Conservation (phyloP, 1,139 yeast genomes). For the Yamadazyma jaroonii region DNA sequence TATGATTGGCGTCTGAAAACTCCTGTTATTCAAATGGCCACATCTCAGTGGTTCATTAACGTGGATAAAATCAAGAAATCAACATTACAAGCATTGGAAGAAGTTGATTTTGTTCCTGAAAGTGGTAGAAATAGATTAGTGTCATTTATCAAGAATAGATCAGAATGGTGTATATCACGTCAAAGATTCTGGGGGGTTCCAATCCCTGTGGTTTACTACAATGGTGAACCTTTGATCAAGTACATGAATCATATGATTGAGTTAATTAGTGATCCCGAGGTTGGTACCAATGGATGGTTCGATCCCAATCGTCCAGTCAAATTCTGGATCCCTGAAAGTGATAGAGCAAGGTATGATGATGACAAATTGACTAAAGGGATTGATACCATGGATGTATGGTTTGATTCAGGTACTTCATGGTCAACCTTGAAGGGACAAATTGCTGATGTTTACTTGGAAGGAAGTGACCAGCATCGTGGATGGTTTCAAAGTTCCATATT, state of each 20-base stretch:
- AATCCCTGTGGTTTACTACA: conserved; percentile 76
- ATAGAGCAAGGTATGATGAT: conserved; percentile 16
- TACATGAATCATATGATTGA: conserved; percentile 53
- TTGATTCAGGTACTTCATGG: conserved; percentile 97
- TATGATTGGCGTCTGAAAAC: conserved; percentile 96
- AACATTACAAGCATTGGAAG: conserved; percentile 58
- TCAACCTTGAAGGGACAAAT: conserved; percentile 48
- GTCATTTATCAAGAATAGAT: conserved; percentile 73
- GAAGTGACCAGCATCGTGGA: conserved; percentile 96
- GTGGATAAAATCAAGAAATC: conserved; percentile 66
- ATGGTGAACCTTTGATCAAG: conserved; percentile 55
- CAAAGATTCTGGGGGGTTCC: conserved; percentile 99
- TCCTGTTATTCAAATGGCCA: conserved; percentile 92
- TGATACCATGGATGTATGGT: conserved; percentile 99
- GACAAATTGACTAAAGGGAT: conserved; percentile 61
- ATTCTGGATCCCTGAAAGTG: conserved; percentile 66
- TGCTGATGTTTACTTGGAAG: conserved; percentile 86
- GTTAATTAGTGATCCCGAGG: conserved; percentile 41
- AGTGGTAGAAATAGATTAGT: conserved; percentile 67
- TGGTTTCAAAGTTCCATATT: conserved; percentile 96
- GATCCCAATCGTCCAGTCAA: conserved; percentile 31
- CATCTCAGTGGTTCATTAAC: conserved; percentile 97
- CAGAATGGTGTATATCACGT: conserved; percentile 97
- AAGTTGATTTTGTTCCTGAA: conserved; percentile 70
- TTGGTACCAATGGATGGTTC: conserved; percentile 84